These are phyloP conservation scores for Mercurialis annua DNA, from an alignment of 345 rosid species.

Conservation along the genomic window DNA sequence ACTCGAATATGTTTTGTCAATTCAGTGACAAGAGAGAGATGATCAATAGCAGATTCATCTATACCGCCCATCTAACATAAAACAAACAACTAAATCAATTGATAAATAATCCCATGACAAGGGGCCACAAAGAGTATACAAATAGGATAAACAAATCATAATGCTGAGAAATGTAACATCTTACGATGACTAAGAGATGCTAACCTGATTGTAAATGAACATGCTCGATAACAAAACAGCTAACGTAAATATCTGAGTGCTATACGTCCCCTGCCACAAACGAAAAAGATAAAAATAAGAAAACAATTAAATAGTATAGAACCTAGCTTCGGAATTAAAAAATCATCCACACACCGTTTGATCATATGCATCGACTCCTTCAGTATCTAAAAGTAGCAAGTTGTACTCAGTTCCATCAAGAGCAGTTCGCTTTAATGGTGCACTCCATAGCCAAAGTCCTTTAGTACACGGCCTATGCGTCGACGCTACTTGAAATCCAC, in stretches of 20 bases:
- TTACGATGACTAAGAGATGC: neutral
- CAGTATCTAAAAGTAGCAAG: conserved; percentile 82
- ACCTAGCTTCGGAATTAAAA: too few species aligned
- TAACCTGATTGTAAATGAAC: conserved; percentile 97
- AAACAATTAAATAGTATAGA: neutral
- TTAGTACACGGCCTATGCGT: conserved; percentile 96
- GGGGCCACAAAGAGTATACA: neutral
- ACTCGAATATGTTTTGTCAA: conserved; percentile 97
- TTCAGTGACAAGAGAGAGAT: conserved; percentile 94
- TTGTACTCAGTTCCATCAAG: conserved; percentile 94
- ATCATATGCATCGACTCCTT: conserved; percentile 97
- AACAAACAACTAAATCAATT: conserved; percentile 5
- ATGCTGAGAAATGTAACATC: neutral
- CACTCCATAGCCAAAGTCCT: conserved; percentile 99
- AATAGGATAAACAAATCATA: conserved; percentile 1
- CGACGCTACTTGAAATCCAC: conserved; percentile 97
- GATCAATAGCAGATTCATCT: conserved; percentile 94
- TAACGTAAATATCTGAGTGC: conserved; percentile 96
- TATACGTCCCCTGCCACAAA: conserved; percentile 81
- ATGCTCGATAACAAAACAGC: conserved; percentile 96
- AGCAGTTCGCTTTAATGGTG: conserved; percentile 82
- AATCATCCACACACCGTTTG: conserved; percentile 64
- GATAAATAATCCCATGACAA: neutral
- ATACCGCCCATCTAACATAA: conserved; percentile 82
- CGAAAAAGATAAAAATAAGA: neutral